Conservation (phyloP, 2,329 filamentous ascomycete genomes). For the Diaporthe helianthi region DNA sequence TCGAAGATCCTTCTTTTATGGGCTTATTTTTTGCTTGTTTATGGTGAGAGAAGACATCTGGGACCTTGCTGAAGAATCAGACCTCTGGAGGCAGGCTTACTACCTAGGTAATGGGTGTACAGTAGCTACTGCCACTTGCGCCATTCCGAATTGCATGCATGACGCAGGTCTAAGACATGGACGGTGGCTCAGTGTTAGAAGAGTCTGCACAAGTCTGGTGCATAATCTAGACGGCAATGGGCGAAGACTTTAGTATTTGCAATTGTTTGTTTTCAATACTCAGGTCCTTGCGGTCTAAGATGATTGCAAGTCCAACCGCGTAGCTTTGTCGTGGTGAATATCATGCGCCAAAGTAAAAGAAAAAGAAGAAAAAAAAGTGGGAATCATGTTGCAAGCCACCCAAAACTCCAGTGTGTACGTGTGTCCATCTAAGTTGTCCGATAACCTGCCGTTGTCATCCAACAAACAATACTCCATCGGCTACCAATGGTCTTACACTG, state of each 20-base stretch:
- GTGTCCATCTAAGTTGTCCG: background rate
- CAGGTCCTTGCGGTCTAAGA: background rate
- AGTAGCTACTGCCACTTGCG: background rate
- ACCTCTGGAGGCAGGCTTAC: background rate
- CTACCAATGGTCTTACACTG: background rate
- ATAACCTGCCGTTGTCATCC: background rate
- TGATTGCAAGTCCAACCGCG: background rate
- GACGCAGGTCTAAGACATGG: background rate
- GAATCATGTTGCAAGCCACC: background rate
- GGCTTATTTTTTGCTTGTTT: too few species aligned
- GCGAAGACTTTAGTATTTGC: background rate
- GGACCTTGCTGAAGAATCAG: background rate
- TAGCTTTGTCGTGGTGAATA: background rate
- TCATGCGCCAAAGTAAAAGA: background rate
- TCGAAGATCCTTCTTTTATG: too few species aligned
- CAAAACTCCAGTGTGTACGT: background rate
- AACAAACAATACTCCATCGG: background rate
- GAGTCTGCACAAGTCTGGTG: background rate
- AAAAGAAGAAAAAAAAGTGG: background rate
- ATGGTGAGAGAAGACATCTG: too few species aligned
- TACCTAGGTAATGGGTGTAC: background rate
- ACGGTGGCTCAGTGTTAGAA: background rate
- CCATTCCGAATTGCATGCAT: background rate
- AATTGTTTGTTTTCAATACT: background rate
- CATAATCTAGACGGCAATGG: background rate